phyloP scores from a whole-genome alignment of 176 grass and related monocot species.

The Lolium multiflorum region DNA sequence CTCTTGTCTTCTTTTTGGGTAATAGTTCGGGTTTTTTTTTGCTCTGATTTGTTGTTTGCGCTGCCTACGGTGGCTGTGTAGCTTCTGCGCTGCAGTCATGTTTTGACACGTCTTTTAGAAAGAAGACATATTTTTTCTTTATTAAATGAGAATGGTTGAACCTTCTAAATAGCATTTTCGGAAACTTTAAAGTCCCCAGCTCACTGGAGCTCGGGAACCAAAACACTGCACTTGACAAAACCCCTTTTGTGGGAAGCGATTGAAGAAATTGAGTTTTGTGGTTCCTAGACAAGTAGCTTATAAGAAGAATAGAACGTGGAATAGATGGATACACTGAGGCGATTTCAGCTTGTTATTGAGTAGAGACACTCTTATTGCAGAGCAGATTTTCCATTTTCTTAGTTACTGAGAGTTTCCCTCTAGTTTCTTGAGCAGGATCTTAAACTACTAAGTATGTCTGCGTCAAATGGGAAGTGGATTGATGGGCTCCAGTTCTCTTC shows the following conservation, averaged over 20 bases:
- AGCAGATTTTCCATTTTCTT: constrained; percentile 45
- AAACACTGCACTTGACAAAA: too few relatives aligned
- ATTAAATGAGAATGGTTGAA: neutral
- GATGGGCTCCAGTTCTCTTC: constrained; percentile 87
- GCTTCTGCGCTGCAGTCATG: neutral
- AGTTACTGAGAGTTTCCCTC: constrained; percentile 45
- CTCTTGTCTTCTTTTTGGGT: neutral
- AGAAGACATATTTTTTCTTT: neutral
- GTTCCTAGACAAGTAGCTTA: constrained; percentile 46
- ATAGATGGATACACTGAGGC: constrained; percentile 43
- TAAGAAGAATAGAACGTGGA: constrained; percentile 41
- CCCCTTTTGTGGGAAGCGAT: too few relatives aligned
- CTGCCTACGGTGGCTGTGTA: neutral
- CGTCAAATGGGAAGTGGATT: constrained; percentile 84
- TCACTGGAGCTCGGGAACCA: too few relatives aligned
- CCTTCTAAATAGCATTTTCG: too few relatives aligned
- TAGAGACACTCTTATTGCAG: constrained; percentile 33
- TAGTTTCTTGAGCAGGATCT: constrained; percentile 62
- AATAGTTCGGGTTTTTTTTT: neutral
- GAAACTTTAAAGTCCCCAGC: too few relatives aligned
- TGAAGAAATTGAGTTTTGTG: constrained; percentile 5
- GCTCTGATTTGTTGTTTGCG: neutral
- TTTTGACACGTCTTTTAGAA: neutral
- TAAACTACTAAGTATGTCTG: constrained; percentile 71
- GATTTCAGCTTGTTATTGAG: constrained; percentile 39